Evolutionary conservation across 2,329 filamentous ascomycete species (phyloP).

Genomic region (Lecanicillium sp.): DNA sequence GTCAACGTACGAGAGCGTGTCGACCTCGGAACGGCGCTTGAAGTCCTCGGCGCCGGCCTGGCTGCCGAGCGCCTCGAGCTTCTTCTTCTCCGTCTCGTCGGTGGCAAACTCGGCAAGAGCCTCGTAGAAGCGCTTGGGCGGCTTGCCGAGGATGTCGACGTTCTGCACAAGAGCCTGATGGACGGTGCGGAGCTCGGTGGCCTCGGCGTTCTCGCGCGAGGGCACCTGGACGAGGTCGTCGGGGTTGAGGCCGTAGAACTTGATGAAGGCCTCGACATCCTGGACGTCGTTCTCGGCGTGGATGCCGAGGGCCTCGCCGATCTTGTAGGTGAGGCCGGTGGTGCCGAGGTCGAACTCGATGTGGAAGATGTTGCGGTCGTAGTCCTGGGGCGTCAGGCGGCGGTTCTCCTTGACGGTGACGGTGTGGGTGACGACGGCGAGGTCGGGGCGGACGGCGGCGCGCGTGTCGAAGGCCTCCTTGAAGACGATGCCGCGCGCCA

Average conservation of each 20-base stretch:
- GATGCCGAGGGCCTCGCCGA: constrained; percentile 93
- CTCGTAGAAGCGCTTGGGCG: constrained; percentile 97
- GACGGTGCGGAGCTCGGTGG: constrained; percentile 82
- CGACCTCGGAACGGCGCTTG: constrained; percentile 85
- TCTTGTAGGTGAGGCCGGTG: constrained; percentile 91
- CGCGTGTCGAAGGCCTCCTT: constrained; percentile 86
- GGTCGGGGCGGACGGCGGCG: constrained; percentile 72
- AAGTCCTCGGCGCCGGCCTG: constrained; percentile 81
- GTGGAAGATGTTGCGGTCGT: constrained; percentile 99
- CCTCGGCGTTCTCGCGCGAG: constrained; percentile 66
- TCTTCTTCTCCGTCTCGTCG: constrained; percentile 75
- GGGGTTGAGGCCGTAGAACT: constrained; percentile 77
- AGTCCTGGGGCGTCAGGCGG: constrained; percentile 76
- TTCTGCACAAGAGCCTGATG: constrained; percentile 90
- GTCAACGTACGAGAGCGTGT: constrained; percentile 87
- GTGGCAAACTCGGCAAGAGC: constrained; percentile 77
- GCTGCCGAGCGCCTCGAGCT: constrained; percentile 69
- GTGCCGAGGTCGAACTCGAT: constrained; percentile 95
- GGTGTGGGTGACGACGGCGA: constrained; percentile 77
- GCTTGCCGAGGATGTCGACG: constrained; percentile 92
- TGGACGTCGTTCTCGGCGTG: constrained; percentile 86
- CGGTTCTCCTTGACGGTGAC: constrained; percentile 94
- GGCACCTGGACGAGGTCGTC: constrained; percentile 88
- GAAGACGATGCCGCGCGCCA: constrained; percentile 83
- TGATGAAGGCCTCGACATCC: constrained; percentile 78